Percentiles rank a stretch among this genome's conserved stretches.
Evolutionary conservation across 1,284 basidiomycete genomes (phyloP).

Genomic region (Gastroboletus turbinatus): DNA sequence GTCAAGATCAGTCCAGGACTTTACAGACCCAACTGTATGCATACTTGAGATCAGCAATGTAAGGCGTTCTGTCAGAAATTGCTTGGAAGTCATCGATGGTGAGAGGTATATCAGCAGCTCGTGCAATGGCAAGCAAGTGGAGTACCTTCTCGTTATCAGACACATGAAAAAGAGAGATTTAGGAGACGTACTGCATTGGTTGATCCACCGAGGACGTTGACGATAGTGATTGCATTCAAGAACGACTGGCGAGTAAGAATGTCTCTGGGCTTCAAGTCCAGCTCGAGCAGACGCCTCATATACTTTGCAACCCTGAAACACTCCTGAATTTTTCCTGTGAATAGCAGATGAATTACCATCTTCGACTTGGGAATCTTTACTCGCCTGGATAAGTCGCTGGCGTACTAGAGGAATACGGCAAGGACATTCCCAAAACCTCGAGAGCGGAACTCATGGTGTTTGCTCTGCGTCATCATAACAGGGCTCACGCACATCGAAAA

Average conservation of each 20-base stretch:
- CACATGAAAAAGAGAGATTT: neutral
- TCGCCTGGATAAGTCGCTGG: constrained; percentile 77
- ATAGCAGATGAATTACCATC: constrained; percentile 2
- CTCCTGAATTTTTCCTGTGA: constrained; percentile 78
- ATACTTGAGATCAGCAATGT: constrained; percentile 88
- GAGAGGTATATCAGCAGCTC: constrained; percentile 84
- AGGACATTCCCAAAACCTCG: constrained; percentile 89
- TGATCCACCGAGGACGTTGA: constrained; percentile 86
- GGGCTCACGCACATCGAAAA: neutral
- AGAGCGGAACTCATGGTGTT: constrained; percentile 90
- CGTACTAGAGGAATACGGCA: constrained; percentile 86
- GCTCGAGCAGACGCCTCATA: constrained; percentile 78
- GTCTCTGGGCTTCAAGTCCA: constrained; percentile 89
- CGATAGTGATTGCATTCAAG: constrained; percentile 86
- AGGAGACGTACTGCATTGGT: constrained; percentile 76
- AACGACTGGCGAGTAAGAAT: constrained; percentile 91
- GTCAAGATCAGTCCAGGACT: neutral
- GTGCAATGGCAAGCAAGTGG: constrained; percentile 92
- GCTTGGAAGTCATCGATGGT: constrained; percentile 93
- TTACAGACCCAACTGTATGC: constrained; percentile 10
- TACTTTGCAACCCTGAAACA: constrained; percentile 82
- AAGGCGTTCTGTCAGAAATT: constrained; percentile 88
- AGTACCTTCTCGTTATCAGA: constrained; percentile 57
- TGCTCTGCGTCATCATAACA: constrained; percentile 42
- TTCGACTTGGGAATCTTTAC: constrained; percentile 14